Conservation (phyloP, 148 eudicot species). For the Vaccinium myrtillus region DNA sequence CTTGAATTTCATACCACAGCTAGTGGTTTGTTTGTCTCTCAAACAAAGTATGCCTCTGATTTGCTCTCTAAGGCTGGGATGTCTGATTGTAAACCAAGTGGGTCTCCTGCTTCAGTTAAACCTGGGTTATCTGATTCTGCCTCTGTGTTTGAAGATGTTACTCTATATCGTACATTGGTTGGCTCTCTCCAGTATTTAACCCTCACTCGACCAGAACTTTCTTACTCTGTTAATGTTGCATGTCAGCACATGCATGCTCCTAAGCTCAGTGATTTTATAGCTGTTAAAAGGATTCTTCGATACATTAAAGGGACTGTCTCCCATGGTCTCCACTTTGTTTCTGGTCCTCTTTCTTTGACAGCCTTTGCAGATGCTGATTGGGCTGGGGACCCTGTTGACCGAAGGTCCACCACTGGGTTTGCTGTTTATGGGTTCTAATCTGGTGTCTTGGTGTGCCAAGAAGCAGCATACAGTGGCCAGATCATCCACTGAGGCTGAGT, state of each 20-base stretch:
- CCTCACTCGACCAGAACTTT: neutral
- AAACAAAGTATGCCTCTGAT: neutral
- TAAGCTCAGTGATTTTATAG: neutral
- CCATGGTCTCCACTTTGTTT: neutral
- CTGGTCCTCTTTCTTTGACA: neutral
- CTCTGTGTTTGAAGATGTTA: neutral
- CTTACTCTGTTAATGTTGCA: neutral
- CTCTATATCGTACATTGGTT: accelerated
- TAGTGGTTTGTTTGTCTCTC: neutral
- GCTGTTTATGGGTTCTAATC: neutral
- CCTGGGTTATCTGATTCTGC: no score
- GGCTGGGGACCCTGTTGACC: neutral
- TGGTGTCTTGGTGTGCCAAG: neutral
- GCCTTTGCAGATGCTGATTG: neutral
- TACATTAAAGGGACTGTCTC: neutral
- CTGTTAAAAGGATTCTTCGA: neutral
- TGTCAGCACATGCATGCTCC: neutral
- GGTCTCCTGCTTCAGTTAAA: neutral
- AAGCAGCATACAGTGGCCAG: neutral
- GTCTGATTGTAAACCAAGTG: neutral
- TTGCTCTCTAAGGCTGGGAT: neutral
- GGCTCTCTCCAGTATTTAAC: neutral
- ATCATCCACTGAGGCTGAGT: neutral
- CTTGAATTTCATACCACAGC: neutral
- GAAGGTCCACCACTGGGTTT: neutral